Conservation (phyloP, 2,329 filamentous ascomycete species). For the Metarhizium guizhouense region DNA sequence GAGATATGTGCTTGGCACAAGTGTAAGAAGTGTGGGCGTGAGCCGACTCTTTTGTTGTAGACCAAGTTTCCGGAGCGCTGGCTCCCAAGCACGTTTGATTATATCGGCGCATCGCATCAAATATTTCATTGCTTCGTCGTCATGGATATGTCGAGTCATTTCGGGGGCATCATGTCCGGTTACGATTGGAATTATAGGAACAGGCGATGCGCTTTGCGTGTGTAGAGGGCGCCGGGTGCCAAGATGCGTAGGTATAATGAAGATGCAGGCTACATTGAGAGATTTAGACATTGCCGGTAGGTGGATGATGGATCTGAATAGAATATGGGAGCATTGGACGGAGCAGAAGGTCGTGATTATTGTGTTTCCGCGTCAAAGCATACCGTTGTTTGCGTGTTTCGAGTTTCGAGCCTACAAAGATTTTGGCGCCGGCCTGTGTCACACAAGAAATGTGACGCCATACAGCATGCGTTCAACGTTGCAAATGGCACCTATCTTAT, state of each 20-base stretch:
- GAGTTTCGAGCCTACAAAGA: too few species aligned
- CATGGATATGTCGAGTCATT: conserved; percentile 18
- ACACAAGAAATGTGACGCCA: too few species aligned
- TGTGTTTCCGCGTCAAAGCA: too few species aligned
- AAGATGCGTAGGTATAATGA: not conserved
- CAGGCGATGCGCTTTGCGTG: not conserved
- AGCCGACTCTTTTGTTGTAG: conserved; percentile 13
- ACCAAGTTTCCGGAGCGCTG: conserved; percentile 33
- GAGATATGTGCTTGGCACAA: conserved; percentile 6
- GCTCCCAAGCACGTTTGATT: conserved; percentile 33
- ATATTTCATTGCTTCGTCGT: conserved; percentile 37
- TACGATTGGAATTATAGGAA: conserved; percentile 14
- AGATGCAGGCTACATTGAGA: not conserved
- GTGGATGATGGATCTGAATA: too few species aligned
- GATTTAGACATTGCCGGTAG: not conserved
- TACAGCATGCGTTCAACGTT: too few species aligned
- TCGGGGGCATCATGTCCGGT: conserved; percentile 6
- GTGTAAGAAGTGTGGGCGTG: not conserved
- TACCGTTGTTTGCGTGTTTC: too few species aligned
- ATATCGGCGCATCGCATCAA: conserved; percentile 35
- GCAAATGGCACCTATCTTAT: too few species aligned
- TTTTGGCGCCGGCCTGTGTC: too few species aligned
- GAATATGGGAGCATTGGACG: too few species aligned
- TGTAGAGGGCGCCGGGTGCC: not conserved
- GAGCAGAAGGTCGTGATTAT: too few species aligned